phyloP scores from a whole-genome alignment of 116 monocot species.

The Iris pallida region DNA sequence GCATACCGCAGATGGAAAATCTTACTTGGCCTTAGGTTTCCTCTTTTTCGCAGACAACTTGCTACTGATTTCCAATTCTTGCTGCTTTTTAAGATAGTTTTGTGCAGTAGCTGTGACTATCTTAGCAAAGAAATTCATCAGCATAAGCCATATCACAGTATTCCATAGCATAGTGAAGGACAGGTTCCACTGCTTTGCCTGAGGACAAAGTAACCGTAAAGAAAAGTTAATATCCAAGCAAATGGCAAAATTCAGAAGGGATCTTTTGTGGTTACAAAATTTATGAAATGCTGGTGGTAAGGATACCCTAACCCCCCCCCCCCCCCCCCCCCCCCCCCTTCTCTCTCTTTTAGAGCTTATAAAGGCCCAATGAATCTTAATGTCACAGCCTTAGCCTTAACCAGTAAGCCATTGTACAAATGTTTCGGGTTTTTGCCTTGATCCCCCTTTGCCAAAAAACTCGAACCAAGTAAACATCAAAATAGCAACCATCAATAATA shows the following conservation, averaged over 20 bases:
- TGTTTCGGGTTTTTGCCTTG: too few species aligned
- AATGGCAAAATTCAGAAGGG: too few species aligned
- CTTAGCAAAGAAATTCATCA: constrained; percentile 69
- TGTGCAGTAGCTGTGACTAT: constrained; percentile 84
- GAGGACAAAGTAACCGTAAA: background rate
- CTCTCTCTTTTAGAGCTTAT: too few species aligned
- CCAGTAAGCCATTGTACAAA: too few species aligned
- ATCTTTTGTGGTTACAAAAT: too few species aligned
- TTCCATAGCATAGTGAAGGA: constrained; percentile 83
- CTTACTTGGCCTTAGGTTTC: background rate
- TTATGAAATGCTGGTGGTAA: too few species aligned
- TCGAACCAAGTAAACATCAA: too few species aligned
- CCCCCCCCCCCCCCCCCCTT: background rate
- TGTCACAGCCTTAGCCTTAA: too few species aligned
- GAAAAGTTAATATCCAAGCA: too few species aligned
- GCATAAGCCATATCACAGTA: constrained; percentile 72
- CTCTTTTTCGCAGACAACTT: constrained; percentile 11
- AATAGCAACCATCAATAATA: constrained; percentile 5
- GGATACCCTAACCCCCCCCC: too few species aligned
- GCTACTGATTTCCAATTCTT: constrained; percentile 48
- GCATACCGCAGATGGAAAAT: background rate
- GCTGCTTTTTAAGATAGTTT: constrained; percentile 53
- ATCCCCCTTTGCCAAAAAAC: too few species aligned
- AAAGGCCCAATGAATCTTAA: too few species aligned
- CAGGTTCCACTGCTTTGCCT: constrained; percentile 74